Percentiles rank a stretch among this genome's conserved stretches.
These are phyloP conservation scores for Dictyostelium discoideum DNA, from an alignment of 78 protist genomes.

Conservation along the genomic window DNA sequence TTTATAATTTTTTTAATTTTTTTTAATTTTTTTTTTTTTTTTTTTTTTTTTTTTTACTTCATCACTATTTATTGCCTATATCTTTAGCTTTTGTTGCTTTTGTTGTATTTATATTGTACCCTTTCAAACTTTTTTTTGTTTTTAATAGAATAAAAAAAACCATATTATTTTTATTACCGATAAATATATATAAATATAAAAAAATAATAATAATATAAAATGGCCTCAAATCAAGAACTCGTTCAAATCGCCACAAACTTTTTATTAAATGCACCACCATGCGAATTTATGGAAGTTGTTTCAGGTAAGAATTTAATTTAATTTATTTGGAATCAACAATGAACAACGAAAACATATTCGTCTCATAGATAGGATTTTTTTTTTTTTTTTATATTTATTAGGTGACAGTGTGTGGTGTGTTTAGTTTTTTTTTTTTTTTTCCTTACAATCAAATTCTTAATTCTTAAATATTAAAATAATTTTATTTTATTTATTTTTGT, in stretches of 20 bases:
- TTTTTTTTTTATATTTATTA: too few species aligned
- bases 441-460: too few species aligned
- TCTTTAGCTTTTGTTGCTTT: not conserved
- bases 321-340: too few species aligned
- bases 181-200: not conserved
- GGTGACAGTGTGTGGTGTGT: too few species aligned
- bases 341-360: too few species aligned
- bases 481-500: too few species aligned
- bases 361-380: too few species aligned
- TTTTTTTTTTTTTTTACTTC: not conserved
- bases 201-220: not conserved
- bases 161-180: not conserved
- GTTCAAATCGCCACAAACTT: slow-evolving; percentile 80
- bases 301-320: slow-evolving; percentile 50
- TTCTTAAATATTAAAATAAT: too few species aligned
- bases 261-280: slow-evolving; percentile 87
- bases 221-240: slow-evolving; percentile 82
- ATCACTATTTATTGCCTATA: not conserved
- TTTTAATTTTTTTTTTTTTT: not conserved
- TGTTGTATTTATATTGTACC: not conserved
- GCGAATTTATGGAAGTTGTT: slow-evolving; percentile 88
- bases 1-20: too few species aligned
- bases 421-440: too few species aligned
- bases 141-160: not conserved
- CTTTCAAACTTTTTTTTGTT: not conserved